Percentiles rank a stretch among this genome's conserved stretches.
Evolutionary conservation across 1,284 basidiomycete species (phyloP).

Genomic region (Meripilus lineatus): DNA sequence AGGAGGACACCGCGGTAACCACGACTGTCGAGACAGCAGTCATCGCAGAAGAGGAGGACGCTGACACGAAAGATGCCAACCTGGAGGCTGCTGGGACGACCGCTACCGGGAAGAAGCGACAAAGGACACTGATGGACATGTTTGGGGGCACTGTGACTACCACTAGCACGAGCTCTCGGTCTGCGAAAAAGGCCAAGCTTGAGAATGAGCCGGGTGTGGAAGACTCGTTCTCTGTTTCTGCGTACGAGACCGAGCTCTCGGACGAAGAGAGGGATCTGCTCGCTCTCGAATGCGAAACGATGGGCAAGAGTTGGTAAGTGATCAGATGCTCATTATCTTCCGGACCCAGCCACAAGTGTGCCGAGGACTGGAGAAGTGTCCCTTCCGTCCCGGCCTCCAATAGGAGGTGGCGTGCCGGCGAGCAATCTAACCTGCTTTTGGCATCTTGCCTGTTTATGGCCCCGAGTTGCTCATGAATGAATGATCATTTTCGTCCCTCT

Average conservation of each 20-base stretch:
- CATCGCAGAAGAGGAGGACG: too few species aligned
- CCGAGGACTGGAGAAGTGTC: not conserved
- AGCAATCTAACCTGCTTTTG: too few species aligned
- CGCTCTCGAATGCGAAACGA: conserved; percentile 61
- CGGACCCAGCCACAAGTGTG: too few species aligned
- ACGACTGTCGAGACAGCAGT: conserved; percentile 1
- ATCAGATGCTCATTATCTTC: conserved; percentile 1
- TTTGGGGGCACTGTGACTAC: conserved; percentile 35
- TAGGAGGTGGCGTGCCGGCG: too few species aligned
- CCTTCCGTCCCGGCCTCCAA: too few species aligned
- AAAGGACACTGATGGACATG: conserved; percentile 63
- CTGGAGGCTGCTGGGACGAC: too few species aligned
- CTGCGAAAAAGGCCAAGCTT: conserved; percentile 29
- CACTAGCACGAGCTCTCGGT: conserved; percentile 10
- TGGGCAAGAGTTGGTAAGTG: conserved; percentile 70
- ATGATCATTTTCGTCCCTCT: conserved; percentile 5
- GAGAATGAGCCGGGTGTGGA: conserved; percentile 3
- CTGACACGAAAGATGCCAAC: too few species aligned
- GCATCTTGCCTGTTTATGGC: too few species aligned
- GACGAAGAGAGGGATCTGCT: conserved; percentile 57
- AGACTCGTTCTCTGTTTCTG: conserved; percentile 42
- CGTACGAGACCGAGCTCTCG: conserved; percentile 49
- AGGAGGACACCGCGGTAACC: not conserved
- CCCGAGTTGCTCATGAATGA: too few species aligned
- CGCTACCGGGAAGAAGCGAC: conserved; percentile 42